Evolutionary conservation across 805 yeast genomes (phyloP), one percentile per base, ranked within the genome.

Genomic region (Wickerhamomyces kurtzmanii): DNA sequence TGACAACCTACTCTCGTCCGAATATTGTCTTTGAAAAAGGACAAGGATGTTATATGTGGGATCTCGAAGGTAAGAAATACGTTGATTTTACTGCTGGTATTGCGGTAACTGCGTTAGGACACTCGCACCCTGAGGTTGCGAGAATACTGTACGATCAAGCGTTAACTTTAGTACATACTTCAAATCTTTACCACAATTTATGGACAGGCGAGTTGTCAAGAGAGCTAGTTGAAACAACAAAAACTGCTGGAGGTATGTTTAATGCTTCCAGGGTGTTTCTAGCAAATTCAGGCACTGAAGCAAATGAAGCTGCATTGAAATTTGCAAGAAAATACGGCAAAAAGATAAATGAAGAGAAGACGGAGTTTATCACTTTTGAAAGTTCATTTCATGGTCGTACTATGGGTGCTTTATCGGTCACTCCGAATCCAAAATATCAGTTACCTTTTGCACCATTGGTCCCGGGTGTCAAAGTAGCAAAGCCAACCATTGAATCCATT

Each of bases 81-180:
- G 65, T 91, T 28, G 98, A 91, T 50, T 89, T 91, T 55, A 77
- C 89, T 1, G 86, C 96, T 2, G 98, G 98, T 29, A 89, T 91
- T 40, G 97, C 98, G 1, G 98, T 91, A 11, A 89, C 95, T n/a
- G 78, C 83, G 1, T 61, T 91, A 37, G 98, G 98, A 3, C 97
- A 91, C 49, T 62, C 86, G 15, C 69, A 91, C 42, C 73, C 75
- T 4, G 78, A 75, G 36, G 68, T 91, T 20, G 69, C 94, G 6
- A 59, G 78, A 30, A 71, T 91, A 34, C 51, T 86, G 36, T 53
- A 57, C 32, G 79, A 80, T 23, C 98, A 91, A 57, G 72, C 86
- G 1, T 50, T 51, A 18, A 75, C 75, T 8, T 60, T 89, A 40
- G 64, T 85, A 33, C 98, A 91, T 49, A 68, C 84, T 36, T 84